phyloP scores from a whole-genome alignment of 208 protist genomes.

The Trypanosoma avium region DNA sequence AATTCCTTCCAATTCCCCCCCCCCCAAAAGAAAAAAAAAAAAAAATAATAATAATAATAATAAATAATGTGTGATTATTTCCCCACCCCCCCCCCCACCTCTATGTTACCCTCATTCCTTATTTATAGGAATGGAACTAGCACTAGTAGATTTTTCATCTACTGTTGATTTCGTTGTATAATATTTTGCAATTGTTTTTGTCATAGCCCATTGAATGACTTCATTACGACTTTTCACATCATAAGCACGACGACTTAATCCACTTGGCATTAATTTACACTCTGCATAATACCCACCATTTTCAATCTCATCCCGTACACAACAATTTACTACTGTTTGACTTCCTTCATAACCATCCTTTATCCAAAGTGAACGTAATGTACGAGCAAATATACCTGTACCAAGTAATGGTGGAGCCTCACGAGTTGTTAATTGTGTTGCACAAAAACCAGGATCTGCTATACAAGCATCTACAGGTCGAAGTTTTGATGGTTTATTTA shows the following conservation, averaged over 20 bases:
- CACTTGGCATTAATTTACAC: conserved; percentile 64
- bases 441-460: conserved; percentile 71
- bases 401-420: conserved; percentile 45
- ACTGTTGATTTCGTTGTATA: conserved; percentile 34
- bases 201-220: conserved; percentile 77
- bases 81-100: not conserved
- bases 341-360: conserved; percentile 75
- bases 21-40: too few species aligned
- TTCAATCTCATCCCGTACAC: conserved; percentile 55
- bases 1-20: too few species aligned
- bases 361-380: conserved; percentile 68
- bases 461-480: conserved; percentile 66
- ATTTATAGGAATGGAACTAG: not conserved
- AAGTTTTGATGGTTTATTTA: conserved; percentile 54
- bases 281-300: conserved; percentile 79
- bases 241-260: conserved; percentile 61
- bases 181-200: conserved; percentile 84
- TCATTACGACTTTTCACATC: conserved; percentile 52
- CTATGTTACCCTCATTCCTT: not conserved
- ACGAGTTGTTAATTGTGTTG: conserved; percentile 41
- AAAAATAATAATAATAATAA: conserved; percentile 7
- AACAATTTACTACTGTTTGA: conserved; percentile 76
- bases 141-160: conserved; percentile 1
- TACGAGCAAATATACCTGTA: conserved; percentile 40
- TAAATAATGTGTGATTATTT: not conserved